A percentile compares a stretch with the other conserved stretches of the same genome.
Conservation (phyloP, 2,329 filamentous ascomycete genomes). For the Xylariaceae sp. region DNA sequence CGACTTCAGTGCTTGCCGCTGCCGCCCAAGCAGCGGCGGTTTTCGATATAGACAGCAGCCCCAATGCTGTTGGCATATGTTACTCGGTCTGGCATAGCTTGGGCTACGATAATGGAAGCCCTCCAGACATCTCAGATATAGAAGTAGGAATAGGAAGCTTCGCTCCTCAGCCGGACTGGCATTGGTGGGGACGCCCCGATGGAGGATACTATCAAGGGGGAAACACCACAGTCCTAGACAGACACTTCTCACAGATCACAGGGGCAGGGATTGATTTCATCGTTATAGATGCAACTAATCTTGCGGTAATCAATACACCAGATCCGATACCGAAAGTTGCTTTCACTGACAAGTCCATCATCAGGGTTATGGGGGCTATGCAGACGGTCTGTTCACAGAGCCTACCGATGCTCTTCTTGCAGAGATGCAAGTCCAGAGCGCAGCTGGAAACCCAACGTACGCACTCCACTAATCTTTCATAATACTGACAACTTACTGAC, state of each 20-base stretch:
- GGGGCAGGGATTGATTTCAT: constrained; percentile 3
- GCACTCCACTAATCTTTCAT: no score
- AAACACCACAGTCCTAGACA: not conserved
- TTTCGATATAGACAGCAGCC: not conserved
- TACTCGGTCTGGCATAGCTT: constrained; percentile 2
- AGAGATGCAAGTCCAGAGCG: constrained; percentile 1
- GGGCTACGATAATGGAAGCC: not conserved
- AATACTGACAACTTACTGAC: no score
- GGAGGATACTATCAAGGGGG: constrained; percentile 1
- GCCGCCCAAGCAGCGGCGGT: not conserved
- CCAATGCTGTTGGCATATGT: constrained; percentile 2
- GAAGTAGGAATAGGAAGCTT: not conserved
- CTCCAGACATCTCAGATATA: constrained; percentile 2
- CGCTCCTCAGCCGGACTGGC: not conserved
- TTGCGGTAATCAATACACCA: no score
- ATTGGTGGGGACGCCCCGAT: constrained; percentile 1
- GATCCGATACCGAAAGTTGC: no score
- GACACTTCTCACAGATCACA: not conserved
- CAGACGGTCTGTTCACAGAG: not conserved
- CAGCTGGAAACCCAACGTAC: no score
- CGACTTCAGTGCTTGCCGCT: no score
- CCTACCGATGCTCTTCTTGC: not conserved
- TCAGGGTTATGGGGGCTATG: constrained; percentile 1
- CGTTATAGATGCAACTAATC: not conserved
- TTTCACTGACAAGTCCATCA: no score